Conservation (phyloP, 371 early-diverging fungal species). For the Mucor lusitanicus region DNA sequence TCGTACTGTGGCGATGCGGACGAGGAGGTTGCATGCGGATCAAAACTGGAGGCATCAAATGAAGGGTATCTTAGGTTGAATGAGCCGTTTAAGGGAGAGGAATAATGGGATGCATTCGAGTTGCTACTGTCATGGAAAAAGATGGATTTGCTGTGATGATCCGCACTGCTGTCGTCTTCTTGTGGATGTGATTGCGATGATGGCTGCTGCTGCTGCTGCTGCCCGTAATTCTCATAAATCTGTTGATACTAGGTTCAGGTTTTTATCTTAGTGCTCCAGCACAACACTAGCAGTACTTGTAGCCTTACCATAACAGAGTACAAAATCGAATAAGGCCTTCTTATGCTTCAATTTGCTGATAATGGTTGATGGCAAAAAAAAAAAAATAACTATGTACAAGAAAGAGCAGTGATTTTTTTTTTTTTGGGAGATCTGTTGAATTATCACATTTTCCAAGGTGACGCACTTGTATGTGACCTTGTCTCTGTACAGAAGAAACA, state of each 20-base stretch:
- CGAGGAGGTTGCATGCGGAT: background rate
- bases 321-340: background rate
- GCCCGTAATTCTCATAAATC: constrained; percentile 23
- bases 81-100: background rate
- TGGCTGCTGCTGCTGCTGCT: constrained; percentile 3
- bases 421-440: background rate
- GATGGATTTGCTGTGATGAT: background rate
- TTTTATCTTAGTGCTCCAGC: no score
- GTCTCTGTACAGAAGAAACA: background rate
- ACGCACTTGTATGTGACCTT: background rate
- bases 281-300: no score
- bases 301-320: constrained; percentile 1
- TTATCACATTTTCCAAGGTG: background rate
- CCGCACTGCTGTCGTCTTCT: background rate
- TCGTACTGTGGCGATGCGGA: background rate
- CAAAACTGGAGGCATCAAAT: constrained; percentile 19
- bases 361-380: no score
- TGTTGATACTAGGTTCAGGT: constrained; percentile 20
- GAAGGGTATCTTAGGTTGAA: constrained; percentile 12
- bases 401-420: background rate
- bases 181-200: background rate
- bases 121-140: background rate
- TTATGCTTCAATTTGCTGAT: background rate
- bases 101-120: background rate
- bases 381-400: background rate